Evolutionary conservation across 1,284 basidiomycete species (phyloP).

Genomic region (Moesziomyces aphidis): DNA sequence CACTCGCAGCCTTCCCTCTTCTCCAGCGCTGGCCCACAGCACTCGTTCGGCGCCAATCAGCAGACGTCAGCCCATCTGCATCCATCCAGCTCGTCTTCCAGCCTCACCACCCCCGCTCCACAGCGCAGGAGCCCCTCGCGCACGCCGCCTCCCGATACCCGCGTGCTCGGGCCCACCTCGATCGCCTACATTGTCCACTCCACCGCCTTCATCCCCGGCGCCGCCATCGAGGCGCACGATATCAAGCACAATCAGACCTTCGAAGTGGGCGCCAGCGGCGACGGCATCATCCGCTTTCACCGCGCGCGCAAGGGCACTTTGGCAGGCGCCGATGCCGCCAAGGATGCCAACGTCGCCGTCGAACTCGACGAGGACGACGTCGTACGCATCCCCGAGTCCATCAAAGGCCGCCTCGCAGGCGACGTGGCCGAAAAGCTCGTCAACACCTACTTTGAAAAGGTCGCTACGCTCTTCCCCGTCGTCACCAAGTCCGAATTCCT

Average conservation of each 20-base stretch:
- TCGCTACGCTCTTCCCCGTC: conserved; percentile 86
- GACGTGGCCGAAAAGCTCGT: conserved; percentile 76
- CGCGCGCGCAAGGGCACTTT: conserved; percentile 69
- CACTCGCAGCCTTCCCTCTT: conserved; percentile 11
- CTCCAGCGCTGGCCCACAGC: conserved; percentile 1
- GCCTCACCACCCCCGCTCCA: neutral
- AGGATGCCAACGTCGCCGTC: conserved; percentile 1
- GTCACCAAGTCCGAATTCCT: conserved; percentile 89
- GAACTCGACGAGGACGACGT: conserved; percentile 33
- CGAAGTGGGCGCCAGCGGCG: conserved; percentile 76
- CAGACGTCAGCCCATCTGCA: conserved; percentile 11
- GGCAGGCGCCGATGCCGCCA: conserved; percentile 7
- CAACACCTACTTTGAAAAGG: conserved; percentile 88
- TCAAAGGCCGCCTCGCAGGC: conserved; percentile 55
- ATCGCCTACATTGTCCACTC: conserved; percentile 88
- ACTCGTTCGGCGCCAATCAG: conserved; percentile 1
- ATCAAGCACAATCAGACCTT: conserved; percentile 70
- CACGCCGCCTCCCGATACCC: conserved; percentile 59
- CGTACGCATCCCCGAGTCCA: conserved; percentile 45
- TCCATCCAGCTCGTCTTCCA: conserved; percentile 2
- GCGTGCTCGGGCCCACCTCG: conserved; percentile 79
- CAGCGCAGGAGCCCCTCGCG: conserved; percentile 27
- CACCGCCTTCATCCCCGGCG: conserved; percentile 81
- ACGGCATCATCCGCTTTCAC: conserved; percentile 87
- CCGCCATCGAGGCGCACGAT: conserved; percentile 87